Conservation (phyloP, 2,329 filamentous ascomycete genomes). For the Ascochyta viciae-villosae region DNA sequence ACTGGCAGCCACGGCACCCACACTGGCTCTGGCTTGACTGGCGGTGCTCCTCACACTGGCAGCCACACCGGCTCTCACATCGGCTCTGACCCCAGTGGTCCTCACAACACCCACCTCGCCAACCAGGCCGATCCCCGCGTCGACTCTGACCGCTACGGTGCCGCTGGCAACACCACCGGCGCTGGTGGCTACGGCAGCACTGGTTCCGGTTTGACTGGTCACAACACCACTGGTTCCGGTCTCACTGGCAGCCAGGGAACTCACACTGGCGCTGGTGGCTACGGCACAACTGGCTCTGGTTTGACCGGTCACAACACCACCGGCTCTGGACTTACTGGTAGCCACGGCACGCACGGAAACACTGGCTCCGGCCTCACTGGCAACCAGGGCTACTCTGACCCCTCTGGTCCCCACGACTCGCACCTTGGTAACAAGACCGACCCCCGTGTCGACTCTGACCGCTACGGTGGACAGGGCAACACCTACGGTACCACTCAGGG, state of each 20-base stretch:
- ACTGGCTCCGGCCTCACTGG: conserved; percentile 12
- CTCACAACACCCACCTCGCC: conserved; percentile 22
- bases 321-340: conserved; percentile 17
- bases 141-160: conserved; percentile 30
- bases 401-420: conserved; percentile 40
- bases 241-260: conserved; percentile 15
- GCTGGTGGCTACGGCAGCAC: conserved; percentile 14
- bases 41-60: conserved; percentile 10
- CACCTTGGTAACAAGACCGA: conserved; percentile 39
- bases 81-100: conserved; percentile 24
- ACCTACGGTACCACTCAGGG: conserved; percentile 19
- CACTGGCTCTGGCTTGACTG: conserved; percentile 6
- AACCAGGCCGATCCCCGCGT: conserved; percentile 35
- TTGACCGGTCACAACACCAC: conserved; percentile 17
- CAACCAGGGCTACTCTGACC: conserved; percentile 24
- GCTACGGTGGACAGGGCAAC: conserved; percentile 33
- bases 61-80: conserved; percentile 18
- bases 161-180: conserved; percentile 24
- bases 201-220: conserved; percentile 16
- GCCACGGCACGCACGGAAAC: conserved; percentile 8
- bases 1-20: conserved; percentile 13
- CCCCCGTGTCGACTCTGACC: conserved; percentile 41
- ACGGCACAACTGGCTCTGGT: conserved; percentile 17
- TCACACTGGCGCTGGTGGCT: neutral
- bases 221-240: conserved; percentile 18